These are phyloP conservation scores for Saccharomycopsis lassenensis DNA, from an alignment of 805 yeast genomes.

Conservation along the genomic window DNA sequence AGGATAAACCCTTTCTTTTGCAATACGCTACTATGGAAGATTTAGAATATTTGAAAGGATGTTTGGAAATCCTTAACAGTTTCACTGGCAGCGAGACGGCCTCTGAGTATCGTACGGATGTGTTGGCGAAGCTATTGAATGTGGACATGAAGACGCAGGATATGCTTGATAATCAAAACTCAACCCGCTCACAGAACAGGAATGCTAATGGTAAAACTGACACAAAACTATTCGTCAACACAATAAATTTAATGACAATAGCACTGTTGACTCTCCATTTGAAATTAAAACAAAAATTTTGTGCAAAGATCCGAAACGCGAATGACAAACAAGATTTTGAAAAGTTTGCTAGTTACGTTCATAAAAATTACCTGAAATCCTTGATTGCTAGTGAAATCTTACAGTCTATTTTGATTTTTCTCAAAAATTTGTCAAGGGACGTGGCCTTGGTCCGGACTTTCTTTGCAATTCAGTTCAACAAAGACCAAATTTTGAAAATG, in stretches of 20 bases:
- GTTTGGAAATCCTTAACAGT: slow-evolving; percentile 11
- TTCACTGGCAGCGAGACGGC: slow-evolving; percentile 1
- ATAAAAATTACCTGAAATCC: background rate
- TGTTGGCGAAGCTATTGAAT: no score
- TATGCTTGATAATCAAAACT: no score
- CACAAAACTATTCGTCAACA: no score
- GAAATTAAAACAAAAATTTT: no score
- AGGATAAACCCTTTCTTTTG: slow-evolving; percentile 4
- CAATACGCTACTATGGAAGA: slow-evolving; percentile 8
- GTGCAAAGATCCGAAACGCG: no score
- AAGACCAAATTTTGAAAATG: slow-evolving; percentile 4
- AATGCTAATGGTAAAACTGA: no score
- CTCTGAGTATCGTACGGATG: no score
- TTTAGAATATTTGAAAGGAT: slow-evolving; percentile 2
- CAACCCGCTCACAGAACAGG: no score
- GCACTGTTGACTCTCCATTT: no score
- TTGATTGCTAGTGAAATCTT: slow-evolving; percentile 1
- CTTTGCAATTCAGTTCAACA: slow-evolving; percentile 11
- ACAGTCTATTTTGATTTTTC: slow-evolving; percentile 2
- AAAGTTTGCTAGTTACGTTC: slow-evolving; percentile 2
- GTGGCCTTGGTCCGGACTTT: slow-evolving; percentile 9
- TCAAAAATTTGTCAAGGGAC: slow-evolving; percentile 11
- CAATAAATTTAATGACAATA: no score
- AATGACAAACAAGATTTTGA: background rate
- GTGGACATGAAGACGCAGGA: no score